Evolutionary conservation across 129 eudicot genomes (phyloP).

Genomic region (Helichrysum umbraculigerum): DNA sequence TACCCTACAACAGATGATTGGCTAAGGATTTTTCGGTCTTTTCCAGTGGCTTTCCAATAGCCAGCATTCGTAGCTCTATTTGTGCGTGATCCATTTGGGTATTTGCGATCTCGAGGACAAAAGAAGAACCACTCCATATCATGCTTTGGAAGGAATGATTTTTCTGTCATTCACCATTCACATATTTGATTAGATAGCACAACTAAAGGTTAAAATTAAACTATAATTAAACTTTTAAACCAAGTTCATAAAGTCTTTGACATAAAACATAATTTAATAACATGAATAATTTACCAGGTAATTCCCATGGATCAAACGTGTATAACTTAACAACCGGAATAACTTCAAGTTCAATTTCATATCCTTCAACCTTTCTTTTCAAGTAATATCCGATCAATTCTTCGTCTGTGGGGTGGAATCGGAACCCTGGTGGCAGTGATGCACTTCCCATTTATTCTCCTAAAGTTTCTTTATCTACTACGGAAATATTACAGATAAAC

Average conservation of each 20-base stretch:
- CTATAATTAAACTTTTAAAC: conserved; percentile 6
- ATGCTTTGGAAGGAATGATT: conserved; percentile 72
- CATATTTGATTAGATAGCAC: neutral
- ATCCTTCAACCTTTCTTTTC: conserved; percentile 67
- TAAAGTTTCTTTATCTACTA: neutral
- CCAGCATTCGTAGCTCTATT: conserved; percentile 79
- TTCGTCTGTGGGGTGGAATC: conserved; percentile 86
- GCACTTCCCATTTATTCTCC: conserved; percentile 50
- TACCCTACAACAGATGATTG: conserved; percentile 59
- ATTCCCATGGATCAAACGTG: conserved; percentile 89
- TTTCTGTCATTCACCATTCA: conserved; percentile 39
- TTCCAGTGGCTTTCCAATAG: conserved; percentile 92
- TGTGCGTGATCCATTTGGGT: conserved; percentile 88
- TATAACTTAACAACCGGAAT: conserved; percentile 78
- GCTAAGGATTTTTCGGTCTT: conserved; percentile 64
- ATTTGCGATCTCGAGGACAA: conserved; percentile 74
- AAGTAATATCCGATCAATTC: conserved; percentile 76
- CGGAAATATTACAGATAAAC: conserved; percentile 28
- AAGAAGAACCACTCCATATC: conserved; percentile 94
- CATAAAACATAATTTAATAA: neutral
- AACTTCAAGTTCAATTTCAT: conserved; percentile 83
- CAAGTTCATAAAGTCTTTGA: neutral
- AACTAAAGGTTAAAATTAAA: neutral
- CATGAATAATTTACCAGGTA: conserved; percentile 57
- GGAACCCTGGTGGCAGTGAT: conserved; percentile 85